Percentiles rank a stretch among this genome's conserved stretches.
Evolutionary conservation across 2,329 filamentous ascomycete genomes (phyloP).

Genomic region (Penicillium psychrosexuale): DNA sequence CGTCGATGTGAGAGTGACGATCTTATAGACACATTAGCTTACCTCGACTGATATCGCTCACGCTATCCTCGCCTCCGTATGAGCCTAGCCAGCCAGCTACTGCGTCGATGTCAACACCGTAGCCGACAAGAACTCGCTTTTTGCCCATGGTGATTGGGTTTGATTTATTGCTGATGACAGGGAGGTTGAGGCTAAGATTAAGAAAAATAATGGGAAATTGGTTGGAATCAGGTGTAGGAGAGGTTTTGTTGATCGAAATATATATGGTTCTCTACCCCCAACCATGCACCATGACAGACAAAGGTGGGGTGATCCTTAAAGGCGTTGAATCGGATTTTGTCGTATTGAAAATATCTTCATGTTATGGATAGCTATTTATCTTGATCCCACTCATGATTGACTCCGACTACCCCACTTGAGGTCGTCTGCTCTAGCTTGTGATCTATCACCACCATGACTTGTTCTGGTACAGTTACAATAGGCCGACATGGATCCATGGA

Average conservation of each 20-base stretch:
- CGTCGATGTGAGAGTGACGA: not conserved
- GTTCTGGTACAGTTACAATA: not conserved
- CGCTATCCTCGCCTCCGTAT: conserved; percentile 33
- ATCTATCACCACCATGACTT: not conserved
- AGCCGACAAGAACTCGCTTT: conserved; percentile 29
- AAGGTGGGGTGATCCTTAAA: not conserved
- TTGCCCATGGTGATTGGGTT: not conserved
- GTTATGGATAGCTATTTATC: not conserved
- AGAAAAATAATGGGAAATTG: not conserved
- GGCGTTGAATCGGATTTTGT: not conserved
- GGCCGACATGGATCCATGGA: too few relatives aligned
- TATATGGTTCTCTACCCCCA: not conserved
- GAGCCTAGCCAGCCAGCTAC: conserved; percentile 35
- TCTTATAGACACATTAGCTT: not conserved
- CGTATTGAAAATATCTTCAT: not conserved
- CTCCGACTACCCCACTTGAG: not conserved
- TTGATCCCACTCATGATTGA: not conserved
- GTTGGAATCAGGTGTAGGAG: not conserved
- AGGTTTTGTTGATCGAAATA: not conserved
- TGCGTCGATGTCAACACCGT: conserved; percentile 35
- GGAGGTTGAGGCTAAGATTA: not conserved
- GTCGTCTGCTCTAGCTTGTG: too few relatives aligned
- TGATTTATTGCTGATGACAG: not conserved
- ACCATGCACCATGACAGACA: not conserved
- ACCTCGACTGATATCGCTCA: conserved; percentile 33